Evolutionary conservation across 345 rosid species (phyloP), one percentile per base, ranked within the genome.

Genomic region (Melastoma malabathricum): DNA sequence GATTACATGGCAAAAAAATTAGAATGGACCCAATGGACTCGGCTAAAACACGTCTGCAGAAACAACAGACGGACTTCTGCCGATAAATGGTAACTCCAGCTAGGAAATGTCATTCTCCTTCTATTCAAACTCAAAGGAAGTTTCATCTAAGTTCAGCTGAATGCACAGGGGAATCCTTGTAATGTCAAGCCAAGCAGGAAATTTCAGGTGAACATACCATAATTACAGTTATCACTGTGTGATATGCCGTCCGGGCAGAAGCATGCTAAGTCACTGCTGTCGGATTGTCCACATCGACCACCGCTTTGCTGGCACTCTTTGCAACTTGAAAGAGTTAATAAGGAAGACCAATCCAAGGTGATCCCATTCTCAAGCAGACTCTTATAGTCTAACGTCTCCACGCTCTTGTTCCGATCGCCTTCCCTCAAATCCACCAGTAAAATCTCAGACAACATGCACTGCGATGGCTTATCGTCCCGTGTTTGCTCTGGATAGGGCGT

Each of bases 221-320:
- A 43, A 29, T 46, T 18, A 61, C 70, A 63, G 58, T 41, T 29
- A 7, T 43, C 46, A 0, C 38, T 2, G 43, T 48, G 57, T 39
- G 59, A 29, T 60, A 10, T 29, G 5, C 67, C 57, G 22, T 56
- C 68, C 0, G 65, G 58, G 31, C 72, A 66, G 44, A 48, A 69
- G 22, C 72, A 66, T 2, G 39, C 44, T 22, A 48, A 44, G 0
- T 43, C 20, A 9, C 20, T 50, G 10, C 17, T 50, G 15, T 63
- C 61, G 45, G 57, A 57, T 17, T 16, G 46, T 50, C 78, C 72
- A 52, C 72, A 69, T 8, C 15, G 47, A 13, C 70, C 78, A 2
- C 70, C 68, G 15, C 63, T 69, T 18, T 13, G 39, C 13, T 0
- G 51, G 60, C 72, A 66, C 10, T 19, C 16, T 13, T 17, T 50